Conservation (phyloP, 495 filamentous ascomycete species). For the Pyrenula aspistea region DNA sequence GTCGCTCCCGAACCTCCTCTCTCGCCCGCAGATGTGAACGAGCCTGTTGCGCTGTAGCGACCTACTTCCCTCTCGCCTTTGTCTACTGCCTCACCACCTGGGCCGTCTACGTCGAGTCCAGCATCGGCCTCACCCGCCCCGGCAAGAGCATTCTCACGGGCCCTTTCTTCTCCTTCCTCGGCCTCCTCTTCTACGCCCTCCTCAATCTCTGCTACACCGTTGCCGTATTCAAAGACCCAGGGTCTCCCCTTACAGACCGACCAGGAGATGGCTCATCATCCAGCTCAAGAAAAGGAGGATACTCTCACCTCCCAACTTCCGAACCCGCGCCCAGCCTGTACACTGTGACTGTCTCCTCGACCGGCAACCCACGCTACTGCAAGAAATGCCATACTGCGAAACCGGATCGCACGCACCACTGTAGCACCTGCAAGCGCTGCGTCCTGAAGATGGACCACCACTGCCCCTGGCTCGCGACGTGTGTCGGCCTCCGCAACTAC, state of each 20-base stretch:
- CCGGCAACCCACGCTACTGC: constrained; percentile 76
- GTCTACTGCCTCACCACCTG: constrained; percentile 83
- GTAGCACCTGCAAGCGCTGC: constrained; percentile 81
- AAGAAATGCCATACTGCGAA: constrained; percentile 93
- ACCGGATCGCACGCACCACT: constrained; percentile 94
- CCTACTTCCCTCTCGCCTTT: constrained; percentile 82
- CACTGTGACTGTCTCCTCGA: constrained; percentile 81
- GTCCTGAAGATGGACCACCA: constrained; percentile 99
- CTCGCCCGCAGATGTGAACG: constrained; percentile 74
- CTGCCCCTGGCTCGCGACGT: constrained; percentile 95
- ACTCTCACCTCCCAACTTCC: constrained; percentile 51
- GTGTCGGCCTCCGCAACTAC: constrained; percentile 87
- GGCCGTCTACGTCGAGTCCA: constrained; percentile 79
- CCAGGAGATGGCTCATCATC: neutral
- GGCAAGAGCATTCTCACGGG: constrained; percentile 50
- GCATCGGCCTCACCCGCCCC: constrained; percentile 47
- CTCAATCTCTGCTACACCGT: constrained; percentile 80
- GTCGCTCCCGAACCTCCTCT: constrained; percentile 32
- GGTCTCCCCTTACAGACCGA: constrained; percentile 44
- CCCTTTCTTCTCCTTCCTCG: constrained; percentile 21
- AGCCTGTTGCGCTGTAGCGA: constrained; percentile 63
- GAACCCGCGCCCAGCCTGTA: constrained; percentile 40
- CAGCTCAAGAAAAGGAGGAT: constrained; percentile 31
- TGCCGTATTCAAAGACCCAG: constrained; percentile 86
- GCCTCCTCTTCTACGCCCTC: constrained; percentile 60